phyloP scores from a whole-genome alignment of 148 eudicot species.

The Chenopodium quinoa region DNA sequence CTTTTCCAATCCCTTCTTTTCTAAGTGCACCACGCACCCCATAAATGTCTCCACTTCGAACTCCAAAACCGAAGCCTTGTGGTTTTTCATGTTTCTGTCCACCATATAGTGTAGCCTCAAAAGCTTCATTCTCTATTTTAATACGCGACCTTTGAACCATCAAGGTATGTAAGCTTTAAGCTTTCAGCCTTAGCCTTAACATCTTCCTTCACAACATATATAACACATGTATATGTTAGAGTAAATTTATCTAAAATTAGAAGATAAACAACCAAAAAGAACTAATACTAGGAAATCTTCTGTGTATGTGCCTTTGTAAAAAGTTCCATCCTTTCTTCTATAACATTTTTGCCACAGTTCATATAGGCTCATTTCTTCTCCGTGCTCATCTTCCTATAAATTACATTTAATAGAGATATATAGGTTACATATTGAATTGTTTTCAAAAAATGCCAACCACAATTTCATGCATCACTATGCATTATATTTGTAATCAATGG shows the following conservation, averaged over 20 bases:
- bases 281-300: not conserved
- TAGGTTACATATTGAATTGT: too few species aligned
- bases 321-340: not conserved
- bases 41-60: too few species aligned
- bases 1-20: not conserved
- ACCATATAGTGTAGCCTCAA: too few species aligned
- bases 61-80: too few species aligned
- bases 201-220: not conserved
- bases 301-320: not conserved
- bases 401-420: not conserved
- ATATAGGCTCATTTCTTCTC: not conserved
- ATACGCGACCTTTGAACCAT: not conserved
- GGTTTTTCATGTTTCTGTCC: too few species aligned
- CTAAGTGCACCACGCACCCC: too few species aligned
- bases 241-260: not conserved
- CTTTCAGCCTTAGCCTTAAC: not conserved
- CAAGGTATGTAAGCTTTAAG: not conserved
- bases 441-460: too few species aligned
- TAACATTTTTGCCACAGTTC: not conserved
- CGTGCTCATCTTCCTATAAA: not conserved
- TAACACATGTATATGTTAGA: not conserved
- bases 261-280: too few species aligned
- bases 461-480: too few species aligned
- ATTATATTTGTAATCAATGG: too few species aligned
- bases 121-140: not conserved